phyloP scores from a whole-genome alignment of 805 yeast species.

The Yarrowia sp. region DNA sequence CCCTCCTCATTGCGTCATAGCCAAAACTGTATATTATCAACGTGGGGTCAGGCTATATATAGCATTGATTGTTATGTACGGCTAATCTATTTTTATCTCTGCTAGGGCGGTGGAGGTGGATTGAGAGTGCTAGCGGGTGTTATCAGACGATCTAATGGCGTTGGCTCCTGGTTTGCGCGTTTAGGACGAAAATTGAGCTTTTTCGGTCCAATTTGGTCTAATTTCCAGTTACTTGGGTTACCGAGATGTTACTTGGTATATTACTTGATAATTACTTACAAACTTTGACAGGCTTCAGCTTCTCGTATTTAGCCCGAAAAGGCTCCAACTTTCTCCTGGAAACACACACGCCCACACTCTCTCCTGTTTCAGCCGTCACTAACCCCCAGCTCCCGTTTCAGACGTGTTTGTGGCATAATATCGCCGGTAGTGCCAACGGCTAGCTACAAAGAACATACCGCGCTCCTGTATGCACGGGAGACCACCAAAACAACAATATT shows the following conservation, averaged over 20 bases:
- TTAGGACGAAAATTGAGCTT: not conserved
- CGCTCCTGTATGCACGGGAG: no score
- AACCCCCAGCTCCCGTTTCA: not conserved
- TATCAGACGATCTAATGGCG: not conserved
- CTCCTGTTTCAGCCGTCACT: not conserved
- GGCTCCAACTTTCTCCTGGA: no score
- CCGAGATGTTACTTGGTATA: not conserved
- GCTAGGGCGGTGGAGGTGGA: no score
- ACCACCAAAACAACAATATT: no score
- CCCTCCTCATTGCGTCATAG: slow-evolving; percentile 7
- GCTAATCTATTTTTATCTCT: slow-evolving; percentile 15
- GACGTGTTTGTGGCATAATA: not conserved
- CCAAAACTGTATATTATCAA: not conserved
- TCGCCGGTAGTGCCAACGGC: not conserved
- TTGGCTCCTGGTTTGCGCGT: not conserved
- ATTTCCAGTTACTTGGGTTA: no score
- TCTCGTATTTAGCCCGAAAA: no score
- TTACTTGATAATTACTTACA: not conserved
- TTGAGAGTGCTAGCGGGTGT: no score
- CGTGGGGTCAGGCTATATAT: slow-evolving; percentile 19
- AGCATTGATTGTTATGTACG: slow-evolving; percentile 12
- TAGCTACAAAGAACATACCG: not conserved
- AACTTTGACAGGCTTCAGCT: no score
- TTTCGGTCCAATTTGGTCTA: no score
- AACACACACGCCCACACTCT: no score